Base-by-base conservation (phyloP, 2,329 filamentous ascomycete genomes). In the Alternaria infectoria region DNA sequence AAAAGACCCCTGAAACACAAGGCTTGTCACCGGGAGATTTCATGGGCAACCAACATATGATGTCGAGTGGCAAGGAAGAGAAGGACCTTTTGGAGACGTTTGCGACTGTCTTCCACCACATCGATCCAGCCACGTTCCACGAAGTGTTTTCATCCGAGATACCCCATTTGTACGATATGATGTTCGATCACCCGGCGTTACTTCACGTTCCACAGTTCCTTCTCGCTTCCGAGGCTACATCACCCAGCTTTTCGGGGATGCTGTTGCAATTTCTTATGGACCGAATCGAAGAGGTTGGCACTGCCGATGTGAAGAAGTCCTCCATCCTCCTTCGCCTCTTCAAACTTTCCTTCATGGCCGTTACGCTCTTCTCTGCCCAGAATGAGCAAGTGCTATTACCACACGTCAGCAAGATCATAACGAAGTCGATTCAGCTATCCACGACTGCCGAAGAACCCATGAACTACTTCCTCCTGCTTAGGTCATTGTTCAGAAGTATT, bases 101-200 rank as follows among this genome's bases (percentile, higher is more conserved):
- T 78, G 96, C 95, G 3, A 98, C 96, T 0, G 94, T 99, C 26
- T 99, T 99, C 77, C 96, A 99, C 78, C 96, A 95, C 80, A 96
- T 99, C 68, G 96, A 99, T 76, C 96, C 96, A 2, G 96, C 96
- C 11, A 97, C 95, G 0, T 99, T 99, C 77, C 94, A 99, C 74
- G 96, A 99, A 82, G 93, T 99, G 44, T 99, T 99, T 79, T 93
- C 97, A 77, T 93, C 94, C 64, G 96, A 98, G 82, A 98, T 99
- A 64, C 95, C 95, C 40, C 93, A 93, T 79, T 88, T 99, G 40
- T 98, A 99, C 79, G 91, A 97, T 67, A 95, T 98, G 87, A 97
- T 97, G 82, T 97, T 98, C 77, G 93, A 98, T 77, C 96, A 99
- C 80, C 93, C 93, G 2, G 92, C 93, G 25, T 86, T 99, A 43